phyloP scores from a whole-genome alignment of 495 filamentous ascomycete genomes.

The Penicillium egyptiacum region DNA sequence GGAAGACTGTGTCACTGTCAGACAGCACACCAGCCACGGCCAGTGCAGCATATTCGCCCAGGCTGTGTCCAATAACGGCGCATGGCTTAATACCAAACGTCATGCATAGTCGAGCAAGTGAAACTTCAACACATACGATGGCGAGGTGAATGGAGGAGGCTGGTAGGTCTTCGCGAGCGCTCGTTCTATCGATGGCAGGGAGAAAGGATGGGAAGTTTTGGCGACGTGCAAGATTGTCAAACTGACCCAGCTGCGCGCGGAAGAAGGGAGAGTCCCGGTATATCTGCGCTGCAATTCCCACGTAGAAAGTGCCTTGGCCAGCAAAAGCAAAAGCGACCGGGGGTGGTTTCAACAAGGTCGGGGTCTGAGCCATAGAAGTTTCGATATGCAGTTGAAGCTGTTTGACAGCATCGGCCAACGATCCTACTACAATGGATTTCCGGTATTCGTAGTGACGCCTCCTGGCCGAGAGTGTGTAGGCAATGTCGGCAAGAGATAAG shows the following conservation, averaged over 20 bases:
- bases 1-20: slow-evolving; percentile 69
- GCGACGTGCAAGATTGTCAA: slow-evolving; percentile 19
- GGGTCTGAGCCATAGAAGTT: not conserved
- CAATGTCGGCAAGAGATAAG: slow-evolving; percentile 15
- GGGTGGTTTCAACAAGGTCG: slow-evolving; percentile 5
- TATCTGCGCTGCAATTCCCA: slow-evolving; percentile 22
- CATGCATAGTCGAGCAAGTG: slow-evolving; percentile 69
- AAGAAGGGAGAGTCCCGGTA: slow-evolving; percentile 25
- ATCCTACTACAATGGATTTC: not conserved
- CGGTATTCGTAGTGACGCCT: not conserved
- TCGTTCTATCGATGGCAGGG: not conserved
- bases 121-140: slow-evolving; percentile 70
- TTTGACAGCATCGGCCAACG: not conserved
- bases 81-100: slow-evolving; percentile 71
- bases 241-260: slow-evolving; percentile 24
- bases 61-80: slow-evolving; percentile 77
- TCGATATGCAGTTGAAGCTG: not conserved
- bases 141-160: slow-evolving; percentile 70
- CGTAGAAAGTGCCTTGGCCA: slow-evolving; percentile 65
- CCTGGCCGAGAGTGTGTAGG: slow-evolving; percentile 3
- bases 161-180: not conserved
- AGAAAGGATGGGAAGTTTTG: slow-evolving; percentile 1
- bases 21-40: slow-evolving; percentile 75
- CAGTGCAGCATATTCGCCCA: slow-evolving; percentile 82
- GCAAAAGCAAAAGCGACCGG: slow-evolving; percentile 63